A percentile compares a stretch with the other conserved stretches of the same genome.
Conservation (phyloP, 2,329 filamentous ascomycete genomes). For the Penicillium sp. region DNA sequence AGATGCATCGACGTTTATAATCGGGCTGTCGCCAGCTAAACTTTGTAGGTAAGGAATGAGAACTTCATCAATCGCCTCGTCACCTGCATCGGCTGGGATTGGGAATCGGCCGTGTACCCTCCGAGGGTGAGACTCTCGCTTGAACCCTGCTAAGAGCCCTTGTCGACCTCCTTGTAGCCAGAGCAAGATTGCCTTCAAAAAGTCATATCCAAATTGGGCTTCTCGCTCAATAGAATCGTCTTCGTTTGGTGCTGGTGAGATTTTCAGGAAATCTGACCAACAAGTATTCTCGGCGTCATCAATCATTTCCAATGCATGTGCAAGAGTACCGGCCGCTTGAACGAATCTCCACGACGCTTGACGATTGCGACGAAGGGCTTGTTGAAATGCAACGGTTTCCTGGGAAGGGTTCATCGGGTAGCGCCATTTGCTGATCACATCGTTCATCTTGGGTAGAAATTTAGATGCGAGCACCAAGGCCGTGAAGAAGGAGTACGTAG, state of each 20-base stretch:
- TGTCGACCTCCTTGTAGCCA: conserved; percentile 65
- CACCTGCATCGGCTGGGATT: conserved; percentile 54
- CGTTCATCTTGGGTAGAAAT: conserved; percentile 61
- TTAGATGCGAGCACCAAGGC: conserved; percentile 50
- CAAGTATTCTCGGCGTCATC: conserved; percentile 45
- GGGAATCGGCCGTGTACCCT: conserved; percentile 54
- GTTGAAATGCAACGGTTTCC: conserved; percentile 59
- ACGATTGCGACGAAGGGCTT: conserved; percentile 60
- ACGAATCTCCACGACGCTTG: conserved; percentile 64
- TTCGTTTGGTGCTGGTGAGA: conserved; percentile 53
- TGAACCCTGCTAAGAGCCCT: conserved; percentile 62
- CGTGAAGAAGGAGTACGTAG: conserved; percentile 45
- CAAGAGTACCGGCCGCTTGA: conserved; percentile 63
- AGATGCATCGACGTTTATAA: conserved; percentile 62
- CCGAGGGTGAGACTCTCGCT: conserved; percentile 46
- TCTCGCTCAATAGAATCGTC: conserved; percentile 42
- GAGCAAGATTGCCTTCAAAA: conserved; percentile 65
- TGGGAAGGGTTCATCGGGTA: conserved; percentile 62
- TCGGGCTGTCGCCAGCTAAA: conserved; percentile 54
- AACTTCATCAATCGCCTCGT: conserved; percentile 59
- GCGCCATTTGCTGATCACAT: conserved; percentile 59
- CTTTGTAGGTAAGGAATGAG: conserved; percentile 65
- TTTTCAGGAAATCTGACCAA: conserved; percentile 49
- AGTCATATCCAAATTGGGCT: conserved; percentile 66
- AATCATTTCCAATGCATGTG: conserved; percentile 59